Base-by-base conservation (phyloP, 805 yeast genomes). In the Nakazawaea peltata region DNA sequence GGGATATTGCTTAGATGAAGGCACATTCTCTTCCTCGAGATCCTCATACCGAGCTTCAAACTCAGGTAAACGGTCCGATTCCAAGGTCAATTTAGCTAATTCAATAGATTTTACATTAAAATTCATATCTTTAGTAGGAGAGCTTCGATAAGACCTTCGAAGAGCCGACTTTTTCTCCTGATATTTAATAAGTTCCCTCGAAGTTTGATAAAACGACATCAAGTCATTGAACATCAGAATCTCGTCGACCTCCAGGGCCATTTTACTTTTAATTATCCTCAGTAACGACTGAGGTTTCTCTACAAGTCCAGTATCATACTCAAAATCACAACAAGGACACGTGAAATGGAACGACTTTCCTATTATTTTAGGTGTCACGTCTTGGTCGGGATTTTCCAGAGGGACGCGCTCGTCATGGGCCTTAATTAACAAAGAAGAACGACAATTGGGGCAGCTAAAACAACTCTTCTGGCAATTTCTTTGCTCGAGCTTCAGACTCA, bases 271-370 rank as follows among this genome's bases (percentile, higher is more conserved):
- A 12, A 62, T 42, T 9, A 62, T 57, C 2, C 50, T 44, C 5
- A 40, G 28, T 27, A 71, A 41, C 5, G 73, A 54, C 32, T 56
- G 63, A 1, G 75, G 75, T 35, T 56, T 65, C 15, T 50, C 47
- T 6, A 68, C 54, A 4, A 58, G 37, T 1, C 54, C 57, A 1
- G 74, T 63, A 13, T 43, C 37, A 38, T 56, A 69, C 0, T 10
- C 19, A 50, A 59, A 71, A 2, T 38, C 30, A 41, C 71, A 62
- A 32, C 37, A 44, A 3, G 44, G 41, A 46, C 77, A 71, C 11
- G 41, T 43, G 36, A 70, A 66, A 6, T 33, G 36, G 40, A 69
- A 69, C 2, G 50, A 36, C 42, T 66, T 68, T 2, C 61, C 61
- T 11, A 17, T 29, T 10, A 47, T 46, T 23, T 41, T 30, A 11